These are phyloP conservation scores for Pleurotus cornucopiae DNA, from an alignment of 768 basidiomycete species.

Conservation along the genomic window DNA sequence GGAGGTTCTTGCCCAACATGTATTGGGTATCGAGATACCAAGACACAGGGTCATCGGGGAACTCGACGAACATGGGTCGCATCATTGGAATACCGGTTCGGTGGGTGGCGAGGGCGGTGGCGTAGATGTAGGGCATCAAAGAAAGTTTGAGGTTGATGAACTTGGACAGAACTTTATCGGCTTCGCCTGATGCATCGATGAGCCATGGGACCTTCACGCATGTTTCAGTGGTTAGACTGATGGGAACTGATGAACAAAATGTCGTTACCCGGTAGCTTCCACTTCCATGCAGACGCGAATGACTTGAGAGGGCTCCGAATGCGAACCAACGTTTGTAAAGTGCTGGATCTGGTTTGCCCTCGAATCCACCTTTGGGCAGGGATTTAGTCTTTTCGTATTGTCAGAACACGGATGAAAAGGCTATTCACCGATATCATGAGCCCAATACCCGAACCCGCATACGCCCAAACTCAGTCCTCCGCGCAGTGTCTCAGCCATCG, in stretches of 20 bases:
- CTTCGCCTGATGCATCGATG: slow-evolving; percentile 32
- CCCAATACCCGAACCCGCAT: slow-evolving; percentile 42
- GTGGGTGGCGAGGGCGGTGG: slow-evolving; percentile 25
- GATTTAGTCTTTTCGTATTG: too few species aligned
- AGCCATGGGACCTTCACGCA: slow-evolving; percentile 35
- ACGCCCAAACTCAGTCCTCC: slow-evolving; percentile 36
- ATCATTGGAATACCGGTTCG: slow-evolving; percentile 27
- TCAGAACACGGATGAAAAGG: slow-evolving; percentile 3
- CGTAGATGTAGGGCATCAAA: slow-evolving; percentile 42
- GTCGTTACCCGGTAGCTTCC: slow-evolving; percentile 38
- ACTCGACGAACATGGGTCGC: slow-evolving; percentile 30
- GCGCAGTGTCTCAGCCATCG: slow-evolving; percentile 46
- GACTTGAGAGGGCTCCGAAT: slow-evolving; percentile 33
- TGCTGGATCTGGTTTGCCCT: slow-evolving; percentile 32
- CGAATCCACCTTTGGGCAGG: slow-evolving; percentile 17
- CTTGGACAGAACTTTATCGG: slow-evolving; percentile 30
- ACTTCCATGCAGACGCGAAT: slow-evolving; percentile 42
- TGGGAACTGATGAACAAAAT: too few species aligned
- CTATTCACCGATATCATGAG: slow-evolving; percentile 41
- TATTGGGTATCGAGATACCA: slow-evolving; percentile 30
- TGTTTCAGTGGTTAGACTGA: too few species aligned
- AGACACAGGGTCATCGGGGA: slow-evolving; percentile 24
- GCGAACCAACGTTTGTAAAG: slow-evolving; percentile 45
- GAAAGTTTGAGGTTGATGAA: slow-evolving; percentile 38
- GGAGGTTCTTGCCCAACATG: slow-evolving; percentile 25